Evolutionary conservation across 257 asterid species (phyloP).

Genomic region (Fraxinus excelsior): DNA sequence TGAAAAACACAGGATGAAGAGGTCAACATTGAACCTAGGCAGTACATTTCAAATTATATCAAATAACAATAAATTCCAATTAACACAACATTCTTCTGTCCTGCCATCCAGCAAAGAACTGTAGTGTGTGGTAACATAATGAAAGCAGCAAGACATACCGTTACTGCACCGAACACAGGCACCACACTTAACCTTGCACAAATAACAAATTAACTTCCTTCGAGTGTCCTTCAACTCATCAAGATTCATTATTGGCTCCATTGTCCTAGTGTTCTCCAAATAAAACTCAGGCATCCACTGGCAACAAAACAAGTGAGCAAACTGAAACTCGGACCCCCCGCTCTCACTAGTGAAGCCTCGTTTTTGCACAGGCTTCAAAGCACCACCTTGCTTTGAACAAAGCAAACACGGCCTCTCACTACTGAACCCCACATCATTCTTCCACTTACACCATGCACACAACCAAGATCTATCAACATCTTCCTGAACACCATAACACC

Average conservation of each 20-base stretch:
- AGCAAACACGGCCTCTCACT: conserved; percentile 69
- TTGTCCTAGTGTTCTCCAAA: conserved; percentile 72
- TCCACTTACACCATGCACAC: conserved; percentile 90
- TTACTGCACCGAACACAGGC: conserved; percentile 96
- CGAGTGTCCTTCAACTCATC: conserved; percentile 70
- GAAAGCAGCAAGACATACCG: conserved; percentile 77
- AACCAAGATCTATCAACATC: conserved; percentile 72
- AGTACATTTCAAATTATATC: conserved; percentile 20
- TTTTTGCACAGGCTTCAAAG: conserved; percentile 70
- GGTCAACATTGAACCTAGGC: conserved; percentile 12
- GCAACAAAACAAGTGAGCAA: conserved; percentile 91
- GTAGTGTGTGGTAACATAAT: conserved; percentile 42
- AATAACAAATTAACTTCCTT: conserved; percentile 70
- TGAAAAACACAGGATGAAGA: conserved; percentile 20
- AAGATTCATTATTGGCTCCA: conserved; percentile 85
- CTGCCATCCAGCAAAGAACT: conserved; percentile 42
- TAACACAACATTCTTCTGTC: conserved; percentile 28
- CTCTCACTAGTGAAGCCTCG: conserved; percentile 40
- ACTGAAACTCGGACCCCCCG: conserved; percentile 45
- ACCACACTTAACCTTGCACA: conserved; percentile 96
- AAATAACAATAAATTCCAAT: conserved; percentile 23
- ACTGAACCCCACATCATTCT: conserved; percentile 36
- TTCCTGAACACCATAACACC: conserved; percentile 92
- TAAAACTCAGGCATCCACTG: conserved; percentile 96
- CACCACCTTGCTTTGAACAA: conserved; percentile 90